These are phyloP conservation scores for Sugiyamaella neomexicana DNA, from an alignment of 1,139 yeast genomes.

Conservation along the genomic window DNA sequence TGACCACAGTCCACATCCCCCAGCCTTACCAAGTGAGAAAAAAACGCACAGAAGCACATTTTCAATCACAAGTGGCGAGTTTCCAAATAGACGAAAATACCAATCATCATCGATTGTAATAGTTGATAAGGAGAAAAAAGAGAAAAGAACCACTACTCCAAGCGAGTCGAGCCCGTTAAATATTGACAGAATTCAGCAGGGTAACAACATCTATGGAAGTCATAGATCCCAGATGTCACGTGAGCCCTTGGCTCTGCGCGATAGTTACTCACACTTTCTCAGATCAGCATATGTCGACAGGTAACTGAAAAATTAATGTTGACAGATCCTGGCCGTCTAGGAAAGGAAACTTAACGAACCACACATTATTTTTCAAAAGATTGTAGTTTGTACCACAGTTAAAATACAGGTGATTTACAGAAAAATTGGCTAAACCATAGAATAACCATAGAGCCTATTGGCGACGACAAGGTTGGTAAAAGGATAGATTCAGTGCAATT, in stretches of 20 bases:
- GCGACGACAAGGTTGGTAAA: background rate
- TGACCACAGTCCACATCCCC: conserved; percentile 47
- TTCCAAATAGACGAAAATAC: conserved; percentile 47
- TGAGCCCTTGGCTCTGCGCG: background rate
- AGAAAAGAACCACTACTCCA: background rate
- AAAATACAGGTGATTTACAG: background rate
- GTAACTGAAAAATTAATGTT: conserved; percentile 8
- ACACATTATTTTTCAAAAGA: background rate
- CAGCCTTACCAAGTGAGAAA: conserved; percentile 33
- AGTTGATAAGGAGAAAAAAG: conserved; percentile 52
- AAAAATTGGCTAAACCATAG: background rate
- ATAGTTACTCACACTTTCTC: conserved; percentile 8
- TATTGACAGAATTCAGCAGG: conserved; percentile 9
- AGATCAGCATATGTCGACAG: conserved; percentile 3
- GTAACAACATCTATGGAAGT: conserved; percentile 19
- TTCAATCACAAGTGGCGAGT: conserved; percentile 43
- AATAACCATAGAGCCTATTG: background rate
- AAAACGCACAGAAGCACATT: conserved; percentile 39
- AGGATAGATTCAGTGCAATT: background rate
- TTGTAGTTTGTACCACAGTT: background rate
- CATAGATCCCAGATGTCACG: background rate
- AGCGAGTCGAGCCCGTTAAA: background rate
- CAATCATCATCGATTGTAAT: conserved; percentile 66
- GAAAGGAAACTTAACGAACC: too few relatives aligned
- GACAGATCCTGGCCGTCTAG: too few relatives aligned